Evolutionary conservation across 352 stramenopile genomes (phyloP).

Genomic region (Globisporangium ultimum): DNA sequence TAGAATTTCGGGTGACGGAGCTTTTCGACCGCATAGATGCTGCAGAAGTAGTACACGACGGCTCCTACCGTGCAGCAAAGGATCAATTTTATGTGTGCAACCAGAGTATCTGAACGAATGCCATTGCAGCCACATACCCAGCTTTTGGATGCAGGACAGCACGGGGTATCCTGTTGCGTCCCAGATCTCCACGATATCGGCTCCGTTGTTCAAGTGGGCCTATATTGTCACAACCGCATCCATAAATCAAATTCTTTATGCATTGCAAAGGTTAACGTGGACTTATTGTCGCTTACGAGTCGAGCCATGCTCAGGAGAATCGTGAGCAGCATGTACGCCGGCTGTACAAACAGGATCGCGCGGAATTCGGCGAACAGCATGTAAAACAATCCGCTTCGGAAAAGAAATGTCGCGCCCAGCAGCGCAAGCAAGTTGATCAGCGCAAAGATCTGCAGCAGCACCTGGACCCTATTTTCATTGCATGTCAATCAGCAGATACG

Average conservation of each 20-base stretch:
- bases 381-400: conserved; percentile 62
- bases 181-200: conserved; percentile 37
- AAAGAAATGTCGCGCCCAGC: conserved; percentile 64
- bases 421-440: conserved; percentile 55
- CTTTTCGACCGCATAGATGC: conserved; percentile 45
- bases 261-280: background rate
- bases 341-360: conserved; percentile 35
- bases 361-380: conserved; percentile 60
- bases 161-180: conserved; percentile 32
- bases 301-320: conserved; percentile 34
- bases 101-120: background rate
- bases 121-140: conserved; percentile 20
- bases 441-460: conserved; percentile 57
- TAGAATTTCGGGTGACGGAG: conserved; percentile 55
- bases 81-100: background rate
- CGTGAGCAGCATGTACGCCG: conserved; percentile 48
- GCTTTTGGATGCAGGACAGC: conserved; percentile 53
- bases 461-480: conserved; percentile 38
- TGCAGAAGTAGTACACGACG: conserved; percentile 48
- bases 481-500: background rate
- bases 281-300: conserved; percentile 22
- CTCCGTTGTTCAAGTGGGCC: conserved; percentile 28
- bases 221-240: conserved; percentile 7
- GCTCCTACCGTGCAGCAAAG: conserved; percentile 24
- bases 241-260: too few species aligned